These are phyloP conservation scores for Aspergillus taichungensis DNA, from an alignment of 495 filamentous ascomycete genomes.

Conservation along the genomic window DNA sequence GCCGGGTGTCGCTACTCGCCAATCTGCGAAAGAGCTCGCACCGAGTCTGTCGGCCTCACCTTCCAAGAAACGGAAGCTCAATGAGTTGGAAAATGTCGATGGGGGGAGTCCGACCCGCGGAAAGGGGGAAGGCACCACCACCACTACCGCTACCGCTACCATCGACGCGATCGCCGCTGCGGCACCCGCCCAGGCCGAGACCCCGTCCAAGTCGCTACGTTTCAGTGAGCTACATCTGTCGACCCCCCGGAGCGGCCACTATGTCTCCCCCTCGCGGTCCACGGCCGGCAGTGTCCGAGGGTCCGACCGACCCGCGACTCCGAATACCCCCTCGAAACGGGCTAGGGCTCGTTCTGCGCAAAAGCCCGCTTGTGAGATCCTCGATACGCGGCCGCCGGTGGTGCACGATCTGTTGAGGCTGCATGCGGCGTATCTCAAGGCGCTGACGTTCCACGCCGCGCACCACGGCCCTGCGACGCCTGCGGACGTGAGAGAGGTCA, in stretches of 20 bases:
- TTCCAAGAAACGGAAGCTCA: conserved; percentile 40
- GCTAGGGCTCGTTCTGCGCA: background rate
- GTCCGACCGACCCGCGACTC: conserved; percentile 9
- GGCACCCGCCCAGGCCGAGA: conserved; percentile 12
- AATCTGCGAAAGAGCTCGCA: conserved; percentile 4
- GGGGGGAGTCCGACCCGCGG: conserved; percentile 1
- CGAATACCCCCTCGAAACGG: conserved; percentile 26
- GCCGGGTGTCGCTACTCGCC: conserved; percentile 19
- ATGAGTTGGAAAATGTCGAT: conserved; percentile 32
- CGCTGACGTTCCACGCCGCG: conserved; percentile 31
- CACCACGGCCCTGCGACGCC: conserved; percentile 30
- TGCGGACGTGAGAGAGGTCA: conserved; percentile 33
- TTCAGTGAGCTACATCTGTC: conserved; percentile 30
- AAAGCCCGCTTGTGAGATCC: background rate
- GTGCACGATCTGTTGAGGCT: conserved; percentile 29
- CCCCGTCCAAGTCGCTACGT: conserved; percentile 35
- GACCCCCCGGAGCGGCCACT: conserved; percentile 32
- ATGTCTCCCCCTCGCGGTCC: conserved; percentile 19
- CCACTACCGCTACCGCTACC: background rate
- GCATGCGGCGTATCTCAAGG: conserved; percentile 31
- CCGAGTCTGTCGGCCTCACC: conserved; percentile 25
- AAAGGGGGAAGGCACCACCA: background rate
- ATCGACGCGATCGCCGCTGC: background rate
- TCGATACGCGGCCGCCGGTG: conserved; percentile 19
- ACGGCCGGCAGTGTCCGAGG: conserved; percentile 16